Percentiles rank a stretch among this genome's conserved stretches.
Conservation (phyloP, 2,329 filamentous ascomycete genomes). For the Fusarium pseudonygamai region DNA sequence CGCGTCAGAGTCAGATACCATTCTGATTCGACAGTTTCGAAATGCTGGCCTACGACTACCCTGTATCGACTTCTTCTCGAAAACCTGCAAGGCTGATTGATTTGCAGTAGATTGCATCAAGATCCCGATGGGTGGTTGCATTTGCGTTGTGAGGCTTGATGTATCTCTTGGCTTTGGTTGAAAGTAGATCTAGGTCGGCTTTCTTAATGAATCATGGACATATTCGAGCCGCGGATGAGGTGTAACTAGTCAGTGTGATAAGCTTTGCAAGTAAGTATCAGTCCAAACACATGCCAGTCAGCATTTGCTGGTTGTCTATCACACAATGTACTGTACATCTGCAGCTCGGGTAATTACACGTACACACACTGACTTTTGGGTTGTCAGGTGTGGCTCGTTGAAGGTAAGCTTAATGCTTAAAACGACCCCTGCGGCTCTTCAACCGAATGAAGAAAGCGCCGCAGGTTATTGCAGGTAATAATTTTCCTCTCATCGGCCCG, state of each 20-base stretch:
- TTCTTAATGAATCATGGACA: neutral
- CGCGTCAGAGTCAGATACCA: neutral
- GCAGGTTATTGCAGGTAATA: conserved; percentile 11
- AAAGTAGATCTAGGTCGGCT: neutral
- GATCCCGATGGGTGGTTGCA: neutral
- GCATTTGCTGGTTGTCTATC: neutral
- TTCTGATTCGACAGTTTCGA: neutral
- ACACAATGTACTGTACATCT: neutral
- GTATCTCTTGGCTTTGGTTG: neutral
- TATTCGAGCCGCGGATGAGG: neutral
- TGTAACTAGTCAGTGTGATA: neutral
- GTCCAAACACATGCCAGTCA: neutral
- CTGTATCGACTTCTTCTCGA: conserved; percentile 4
- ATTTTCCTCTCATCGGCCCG: conserved; percentile 14
- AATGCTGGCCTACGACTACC: neutral
- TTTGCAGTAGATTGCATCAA: neutral
- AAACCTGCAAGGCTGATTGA: neutral
- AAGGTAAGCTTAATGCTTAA: conserved; percentile 23
- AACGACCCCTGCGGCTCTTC: conserved; percentile 1
- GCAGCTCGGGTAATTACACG: neutral
- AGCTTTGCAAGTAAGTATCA: neutral
- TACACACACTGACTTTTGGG: neutral
- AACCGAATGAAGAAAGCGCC: conserved; percentile 2
- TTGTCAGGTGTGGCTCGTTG: neutral
- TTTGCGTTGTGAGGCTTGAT: neutral